Evolutionary conservation across 345 rosid species (phyloP), one percentile per base, ranked within the genome.

Genomic region (Passiflora organensis): DNA sequence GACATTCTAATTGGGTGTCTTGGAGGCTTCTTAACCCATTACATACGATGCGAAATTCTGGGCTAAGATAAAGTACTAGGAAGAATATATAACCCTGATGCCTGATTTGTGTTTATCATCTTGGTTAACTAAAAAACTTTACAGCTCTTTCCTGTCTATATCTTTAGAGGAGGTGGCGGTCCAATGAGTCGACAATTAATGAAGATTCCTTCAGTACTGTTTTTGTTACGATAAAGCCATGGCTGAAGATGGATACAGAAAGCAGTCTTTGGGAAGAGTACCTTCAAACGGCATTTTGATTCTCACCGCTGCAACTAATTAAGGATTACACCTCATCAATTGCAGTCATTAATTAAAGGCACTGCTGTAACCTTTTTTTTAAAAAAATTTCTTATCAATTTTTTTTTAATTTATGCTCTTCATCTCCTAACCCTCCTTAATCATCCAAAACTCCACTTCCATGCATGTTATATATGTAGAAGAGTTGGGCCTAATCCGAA

Each of bases 271-370:
- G 69, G 64, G 32, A 63, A 53, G 56, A 60, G 67, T 73, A 61
- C 64, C 51, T 48, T 24, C 59, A 61, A 46, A 69, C 70, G 60
- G 65, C 44, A 60, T 49, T 64, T n/a, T 60, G 76, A 73, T 77
- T 73, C 81, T 46, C 42, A 55, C 61, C 32, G 63, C 21, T 48
- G 52, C 46, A 28, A 18, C 59, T n/a, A n/a, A n/a, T n/a, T 45
- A 62, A 63, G 72, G 70, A 66, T 63, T 69, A n/a, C n/a, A n/a
- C 75, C 72, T 13, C 17, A n/a, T n/a, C n/a, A n/a, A n/a, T 47
- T 47, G 70, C 81, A 76, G 78, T 74, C 53, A 70, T 70, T 48
- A 49, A 21, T 62, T 32, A 47, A 56, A 64, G 60, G 49, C 43
- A 20, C n/a, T n/a, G n/a, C 43, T 54, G 23, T 46, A 34, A 48